Base-by-base conservation (phyloP, 2,329 filamentous ascomycete genomes). In the Talaromyces marneffei region DNA sequence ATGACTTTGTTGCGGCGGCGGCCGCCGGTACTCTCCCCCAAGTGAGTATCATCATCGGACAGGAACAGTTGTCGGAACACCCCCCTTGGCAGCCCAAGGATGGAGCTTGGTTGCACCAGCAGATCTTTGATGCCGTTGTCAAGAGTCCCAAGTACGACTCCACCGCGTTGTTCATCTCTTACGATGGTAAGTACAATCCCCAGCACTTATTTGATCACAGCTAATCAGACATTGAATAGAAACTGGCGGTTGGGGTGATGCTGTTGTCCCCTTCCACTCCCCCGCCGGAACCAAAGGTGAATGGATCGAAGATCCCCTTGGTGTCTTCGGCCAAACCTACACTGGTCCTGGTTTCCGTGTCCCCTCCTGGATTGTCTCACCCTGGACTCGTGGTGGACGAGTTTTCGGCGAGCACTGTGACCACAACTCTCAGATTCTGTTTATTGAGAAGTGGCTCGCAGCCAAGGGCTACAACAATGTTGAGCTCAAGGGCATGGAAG, bases 341-440 rank as follows among this genome's bases (percentile, higher is more conserved):
- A 73, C 73, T 12, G 79, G 79, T 4, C 78, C 79, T 39, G 74
- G 78, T 29, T 79, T 82, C 66, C 80, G 82, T 7, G 72, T 84
- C 2, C 82, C 82, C 0, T 81, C 84, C 63, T 80, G 81, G 65
- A 82, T 84, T 68, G 75, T 84, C 59, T 84, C 82, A 0, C 82
- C 82, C 0, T 84, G 80, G 77, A 84, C 82, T 0, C 79, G 82
- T 14, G 79, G 80, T 10, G 79, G 78, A 8, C 77, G 80, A 23
- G 80, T 84, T 2, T 83, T 82, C 63, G 82, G 80, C 0, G 82
- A 84, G 66, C 79, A 80, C 46, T 75, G 78, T 4, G 82, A 84
- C 65, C 82, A 84, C 68, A 83, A 77, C 64, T 84, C 82, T 0
- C 82, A 84, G 62, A 80, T 83, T 29, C 70, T 82, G 44, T 84